These are phyloP conservation scores for Colletotrichum sp. DNA, from an alignment of 2,329 filamentous ascomycete species.

Conservation along the genomic window DNA sequence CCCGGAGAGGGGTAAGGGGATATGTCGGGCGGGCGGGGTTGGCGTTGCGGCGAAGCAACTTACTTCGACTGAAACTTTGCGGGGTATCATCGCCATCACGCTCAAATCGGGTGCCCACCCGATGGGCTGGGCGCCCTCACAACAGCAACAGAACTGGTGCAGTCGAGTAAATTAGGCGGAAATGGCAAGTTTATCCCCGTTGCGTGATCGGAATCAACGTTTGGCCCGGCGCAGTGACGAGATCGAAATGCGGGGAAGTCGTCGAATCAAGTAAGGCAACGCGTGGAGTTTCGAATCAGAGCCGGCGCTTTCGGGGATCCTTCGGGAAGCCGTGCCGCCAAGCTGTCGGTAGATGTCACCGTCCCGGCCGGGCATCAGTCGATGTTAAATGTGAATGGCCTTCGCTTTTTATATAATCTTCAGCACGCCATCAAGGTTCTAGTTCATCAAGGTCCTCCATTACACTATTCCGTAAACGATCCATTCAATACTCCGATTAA, in stretches of 20 bases:
- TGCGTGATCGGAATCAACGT: neutral
- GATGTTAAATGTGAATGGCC: neutral
- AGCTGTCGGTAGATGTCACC: neutral
- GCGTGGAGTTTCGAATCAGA: neutral
- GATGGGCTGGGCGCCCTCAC: neutral
- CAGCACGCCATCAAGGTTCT: slow-evolving; percentile 5
- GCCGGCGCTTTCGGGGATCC: slow-evolving; percentile 14
- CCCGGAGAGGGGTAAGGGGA: neutral
- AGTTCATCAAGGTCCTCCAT: neutral
- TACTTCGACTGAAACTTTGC: neutral
- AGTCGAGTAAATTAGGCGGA: neutral
- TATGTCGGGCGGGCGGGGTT: neutral
- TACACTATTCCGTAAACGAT: neutral
- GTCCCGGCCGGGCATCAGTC: neutral
- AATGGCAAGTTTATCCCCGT: slow-evolving; percentile 3
- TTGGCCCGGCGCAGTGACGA: neutral
- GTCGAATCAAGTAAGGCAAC: slow-evolving; percentile 5
- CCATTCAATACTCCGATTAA: neutral
- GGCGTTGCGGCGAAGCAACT: neutral
- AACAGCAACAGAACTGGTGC: neutral
- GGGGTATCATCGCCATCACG: neutral
- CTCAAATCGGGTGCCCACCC: slow-evolving; percentile 2
- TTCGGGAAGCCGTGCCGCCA: slow-evolving; percentile 7
- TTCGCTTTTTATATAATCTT: neutral
- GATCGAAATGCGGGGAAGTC: slow-evolving; percentile 14